Base-by-base conservation (phyloP, 83 land plant species). In the Diphasiastrum complanatum region DNA sequence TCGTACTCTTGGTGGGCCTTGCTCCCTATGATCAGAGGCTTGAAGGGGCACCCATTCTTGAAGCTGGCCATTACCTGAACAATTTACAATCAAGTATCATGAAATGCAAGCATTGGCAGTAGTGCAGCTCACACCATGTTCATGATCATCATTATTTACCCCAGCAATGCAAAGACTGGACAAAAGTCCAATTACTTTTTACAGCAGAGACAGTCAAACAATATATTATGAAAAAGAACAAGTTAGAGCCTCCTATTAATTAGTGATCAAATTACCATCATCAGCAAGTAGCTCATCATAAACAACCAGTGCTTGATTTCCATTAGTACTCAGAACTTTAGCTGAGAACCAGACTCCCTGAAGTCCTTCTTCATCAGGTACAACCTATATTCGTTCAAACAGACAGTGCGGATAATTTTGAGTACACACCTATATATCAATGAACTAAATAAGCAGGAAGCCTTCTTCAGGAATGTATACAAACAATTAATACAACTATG, bases 341-440 rank as follows among this genome's bases (percentile, higher is more conserved):
- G 90, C 97, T 22, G 79, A 70, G 70, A 69, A 85, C 97, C 97
- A 91, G 8, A 69, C 83, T 40, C 79, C 81, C 51, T 76, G 74
- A 10, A 60, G 70, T 34, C 72, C 78, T 47, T 64, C 76, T 28
- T 71, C 77, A 56, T 76, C 81, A 60, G 77, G 68, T 24, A 84
- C 64, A 45, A 91, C 86, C 93, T 86, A 49, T 58, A 61, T 55
- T 14, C 45, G 18, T 41, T n/a, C n/a, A n/a, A n/a, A n/a, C n/a
- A n/a, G n/a, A n/a, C n/a, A n/a, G n/a, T n/a, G n/a, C n/a, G n/a
- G n/a, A n/a, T n/a, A n/a, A n/a, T n/a, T n/a, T n/a, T n/a, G n/a
- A n/a, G n/a, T n/a, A n/a, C n/a, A n/a, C n/a, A n/a, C n/a, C n/a
- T n/a, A n/a, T n/a, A n/a, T n/a, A n/a, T n/a, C n/a, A n/a, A n/a